Conservation (phyloP, 2,329 filamentous ascomycete species). For the Trichoderma breve region DNA sequence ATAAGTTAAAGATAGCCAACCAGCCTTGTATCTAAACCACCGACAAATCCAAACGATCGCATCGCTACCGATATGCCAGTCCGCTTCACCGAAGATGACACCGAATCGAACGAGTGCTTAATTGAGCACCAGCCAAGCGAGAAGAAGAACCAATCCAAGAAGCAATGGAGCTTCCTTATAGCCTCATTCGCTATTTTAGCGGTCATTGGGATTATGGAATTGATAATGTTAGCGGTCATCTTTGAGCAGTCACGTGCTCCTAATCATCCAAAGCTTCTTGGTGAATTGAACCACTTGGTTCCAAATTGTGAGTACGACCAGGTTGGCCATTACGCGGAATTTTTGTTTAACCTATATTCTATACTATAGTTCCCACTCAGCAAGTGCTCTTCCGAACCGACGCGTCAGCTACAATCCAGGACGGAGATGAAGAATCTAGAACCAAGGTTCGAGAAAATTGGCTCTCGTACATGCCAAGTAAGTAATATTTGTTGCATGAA, state of each 20-base stretch:
- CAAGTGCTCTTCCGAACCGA: background rate
- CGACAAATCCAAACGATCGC: background rate
- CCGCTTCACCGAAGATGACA: background rate
- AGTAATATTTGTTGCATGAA: background rate
- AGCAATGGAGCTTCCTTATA: background rate
- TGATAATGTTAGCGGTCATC: background rate
- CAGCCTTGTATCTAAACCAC: background rate
- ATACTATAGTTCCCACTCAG: background rate
- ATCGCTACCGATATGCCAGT: background rate
- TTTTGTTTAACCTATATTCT: background rate
- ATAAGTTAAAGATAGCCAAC: background rate
- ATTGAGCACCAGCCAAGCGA: background rate
- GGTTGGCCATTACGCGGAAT: background rate
- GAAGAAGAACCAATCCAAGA: background rate
- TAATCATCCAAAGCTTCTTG: background rate
- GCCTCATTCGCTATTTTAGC: background rate
- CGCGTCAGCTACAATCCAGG: background rate
- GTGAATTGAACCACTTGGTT: constrained; percentile 5
- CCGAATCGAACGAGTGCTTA: background rate
- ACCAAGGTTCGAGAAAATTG: background rate
- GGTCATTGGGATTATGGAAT: background rate
- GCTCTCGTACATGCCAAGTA: constrained; percentile 7
- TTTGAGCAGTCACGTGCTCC: background rate
- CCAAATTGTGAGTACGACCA: background rate
- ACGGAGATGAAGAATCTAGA: background rate